phyloP scores from a whole-genome alignment of 2,329 filamentous ascomycete species.

The Alternaria brassicicola region DNA sequence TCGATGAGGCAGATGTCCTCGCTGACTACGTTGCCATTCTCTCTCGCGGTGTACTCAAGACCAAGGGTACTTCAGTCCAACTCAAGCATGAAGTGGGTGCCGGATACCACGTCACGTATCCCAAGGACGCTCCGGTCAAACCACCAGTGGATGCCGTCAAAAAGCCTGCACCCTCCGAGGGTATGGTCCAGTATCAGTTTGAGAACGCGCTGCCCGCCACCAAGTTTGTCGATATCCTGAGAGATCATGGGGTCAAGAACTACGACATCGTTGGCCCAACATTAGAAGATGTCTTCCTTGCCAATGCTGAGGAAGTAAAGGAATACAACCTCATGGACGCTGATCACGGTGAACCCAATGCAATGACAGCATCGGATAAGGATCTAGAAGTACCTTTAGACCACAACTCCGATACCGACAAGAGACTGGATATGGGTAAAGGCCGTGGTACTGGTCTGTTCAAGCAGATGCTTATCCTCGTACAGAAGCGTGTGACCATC shows the following conservation, averaged over 20 bases:
- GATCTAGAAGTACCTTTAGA: conserved; percentile 37
- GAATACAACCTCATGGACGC: conserved; percentile 54
- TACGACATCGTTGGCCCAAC: conserved; percentile 89
- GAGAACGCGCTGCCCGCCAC: conserved; percentile 73
- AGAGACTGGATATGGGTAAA: conserved; percentile 60
- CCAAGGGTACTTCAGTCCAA: conserved; percentile 82
- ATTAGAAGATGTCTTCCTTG: conserved; percentile 90
- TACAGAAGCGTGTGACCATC: conserved; percentile 77
- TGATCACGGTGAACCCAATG: conserved; percentile 28
- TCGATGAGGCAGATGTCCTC: conserved; percentile 89
- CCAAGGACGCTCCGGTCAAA: conserved; percentile 51
- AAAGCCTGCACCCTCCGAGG: conserved; percentile 59
- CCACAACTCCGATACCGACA: conserved; percentile 36
- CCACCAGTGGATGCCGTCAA: conserved; percentile 52
- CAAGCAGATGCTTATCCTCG: conserved; percentile 74
- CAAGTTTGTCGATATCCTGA: conserved; percentile 71
- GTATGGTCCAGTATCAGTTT: conserved; percentile 75
- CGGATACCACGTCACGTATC: conserved; percentile 73
- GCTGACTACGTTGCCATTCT: conserved; percentile 88
- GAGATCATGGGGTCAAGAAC: conserved; percentile 70
- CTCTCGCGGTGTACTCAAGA: conserved; percentile 81
- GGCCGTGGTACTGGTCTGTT: conserved; percentile 72
- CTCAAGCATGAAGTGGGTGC: conserved; percentile 82
- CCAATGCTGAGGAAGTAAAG: conserved; percentile 79
- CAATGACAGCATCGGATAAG: conserved; percentile 26